Percentiles rank a stretch among this genome's conserved stretches.
Conservation (phyloP, 768 basidiomycete species). For the Amanita muscaria region DNA sequence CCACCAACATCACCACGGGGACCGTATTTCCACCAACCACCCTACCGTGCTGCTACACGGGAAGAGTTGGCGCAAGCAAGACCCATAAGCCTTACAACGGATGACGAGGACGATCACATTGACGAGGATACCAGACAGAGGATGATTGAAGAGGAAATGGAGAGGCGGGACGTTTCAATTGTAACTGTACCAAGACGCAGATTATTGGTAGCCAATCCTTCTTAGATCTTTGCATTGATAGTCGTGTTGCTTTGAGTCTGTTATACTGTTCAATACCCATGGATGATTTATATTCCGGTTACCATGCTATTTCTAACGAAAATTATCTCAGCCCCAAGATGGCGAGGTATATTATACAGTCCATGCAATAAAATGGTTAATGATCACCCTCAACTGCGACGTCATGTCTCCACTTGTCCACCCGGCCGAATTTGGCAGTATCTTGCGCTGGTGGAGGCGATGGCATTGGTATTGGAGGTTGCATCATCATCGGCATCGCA, state of each 20-base stretch:
- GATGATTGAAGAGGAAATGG: constrained; percentile 77
- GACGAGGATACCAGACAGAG: constrained; percentile 70
- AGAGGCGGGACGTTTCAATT: constrained; percentile 75
- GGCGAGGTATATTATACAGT: neutral
- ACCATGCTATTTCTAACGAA: too few species aligned
- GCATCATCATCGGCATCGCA: constrained; percentile 29
- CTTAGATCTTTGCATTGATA: constrained; percentile 18
- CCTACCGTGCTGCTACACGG: constrained; percentile 38
- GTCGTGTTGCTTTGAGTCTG: constrained; percentile 8
- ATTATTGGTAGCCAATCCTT: constrained; percentile 67
- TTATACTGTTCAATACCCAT: too few species aligned
- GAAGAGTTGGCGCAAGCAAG: constrained; percentile 33
- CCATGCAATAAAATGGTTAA: neutral
- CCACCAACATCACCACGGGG: constrained; percentile 21
- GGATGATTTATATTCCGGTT: too few species aligned
- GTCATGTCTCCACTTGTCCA: constrained; percentile 76
- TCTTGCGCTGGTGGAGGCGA: constrained; percentile 62
- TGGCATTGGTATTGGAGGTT: constrained; percentile 38
- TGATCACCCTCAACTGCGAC: constrained; percentile 59
- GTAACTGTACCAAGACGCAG: constrained; percentile 68
- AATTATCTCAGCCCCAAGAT: too few species aligned
- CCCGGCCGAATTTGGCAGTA: constrained; percentile 54
- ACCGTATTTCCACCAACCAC: constrained; percentile 66
- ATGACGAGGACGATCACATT: constrained; percentile 59
- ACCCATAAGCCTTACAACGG: constrained; percentile 45